These are phyloP conservation scores for Fragaria iinumae DNA, from an alignment of 306 rosid species.

Conservation along the genomic window DNA sequence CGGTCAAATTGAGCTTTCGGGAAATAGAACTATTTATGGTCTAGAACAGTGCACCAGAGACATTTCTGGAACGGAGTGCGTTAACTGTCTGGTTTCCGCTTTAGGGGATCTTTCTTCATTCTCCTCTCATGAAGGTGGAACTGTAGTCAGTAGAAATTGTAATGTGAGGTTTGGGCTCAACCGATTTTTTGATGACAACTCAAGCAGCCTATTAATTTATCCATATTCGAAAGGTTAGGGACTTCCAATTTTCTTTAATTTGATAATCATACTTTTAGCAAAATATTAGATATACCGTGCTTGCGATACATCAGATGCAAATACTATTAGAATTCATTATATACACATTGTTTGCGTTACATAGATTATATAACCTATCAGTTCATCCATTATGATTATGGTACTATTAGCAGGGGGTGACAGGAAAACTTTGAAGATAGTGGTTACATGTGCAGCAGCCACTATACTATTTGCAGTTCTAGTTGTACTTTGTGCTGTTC, in stretches of 20 bases:
- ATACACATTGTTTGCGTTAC: background rate
- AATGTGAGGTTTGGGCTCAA: constrained; percentile 38
- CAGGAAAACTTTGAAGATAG: constrained; percentile 50
- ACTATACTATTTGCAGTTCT: constrained; percentile 24
- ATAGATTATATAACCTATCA: background rate
- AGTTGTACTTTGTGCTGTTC: constrained; percentile 19
- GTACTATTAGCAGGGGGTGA: constrained; percentile 21
- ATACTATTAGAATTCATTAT: background rate
- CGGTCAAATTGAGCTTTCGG: constrained; percentile 27
- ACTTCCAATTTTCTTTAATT: background rate
- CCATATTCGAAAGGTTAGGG: constrained; percentile 31
- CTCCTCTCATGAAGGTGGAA: constrained; percentile 32
- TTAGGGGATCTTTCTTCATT: constrained; percentile 32
- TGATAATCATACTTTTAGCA: background rate
- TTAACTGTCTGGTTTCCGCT: constrained; percentile 43
- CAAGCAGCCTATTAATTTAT: constrained; percentile 20
- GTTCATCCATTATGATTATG: background rate
- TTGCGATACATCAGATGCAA: background rate
- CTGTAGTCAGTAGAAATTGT: constrained; percentile 41
- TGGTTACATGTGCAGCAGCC: constrained; percentile 27
- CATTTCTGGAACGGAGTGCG: constrained; percentile 23
- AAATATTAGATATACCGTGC: background rate
- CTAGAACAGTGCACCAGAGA: constrained; percentile 59
- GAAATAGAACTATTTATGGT: constrained; percentile 42
- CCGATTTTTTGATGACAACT: constrained; percentile 34